Conservation (phyloP, 108 stramenopile species). For the Nannochloropsis gaditana region DNA sequence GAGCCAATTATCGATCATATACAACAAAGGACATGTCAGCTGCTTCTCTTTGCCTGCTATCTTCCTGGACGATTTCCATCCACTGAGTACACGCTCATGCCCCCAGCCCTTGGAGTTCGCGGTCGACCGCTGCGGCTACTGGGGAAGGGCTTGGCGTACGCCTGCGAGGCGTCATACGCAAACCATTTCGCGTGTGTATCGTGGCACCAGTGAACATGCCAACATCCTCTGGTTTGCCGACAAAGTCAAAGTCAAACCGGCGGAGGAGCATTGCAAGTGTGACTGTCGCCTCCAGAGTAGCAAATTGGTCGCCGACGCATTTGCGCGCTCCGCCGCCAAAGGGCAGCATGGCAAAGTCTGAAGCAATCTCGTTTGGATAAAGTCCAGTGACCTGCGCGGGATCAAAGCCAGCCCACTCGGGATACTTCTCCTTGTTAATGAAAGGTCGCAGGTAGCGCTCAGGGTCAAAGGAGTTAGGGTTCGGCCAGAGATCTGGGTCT, state of each 20-base stretch:
- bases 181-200: slow-evolving; percentile 84
- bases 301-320: slow-evolving; percentile 95
- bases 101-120: neutral
- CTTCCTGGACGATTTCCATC: neutral
- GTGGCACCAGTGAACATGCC: slow-evolving; percentile 92
- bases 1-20: too few relatives aligned
- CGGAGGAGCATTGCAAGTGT: slow-evolving; percentile 80
- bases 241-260: slow-evolving; percentile 79
- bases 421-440: slow-evolving; percentile 66
- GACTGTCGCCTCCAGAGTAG: slow-evolving; percentile 81
- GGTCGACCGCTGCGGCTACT: neutral
- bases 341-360: slow-evolving; percentile 80
- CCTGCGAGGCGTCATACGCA: slow-evolving; percentile 62
- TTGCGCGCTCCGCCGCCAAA: slow-evolving; percentile 89
- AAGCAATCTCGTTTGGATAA: slow-evolving; percentile 83
- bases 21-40: too few relatives aligned
- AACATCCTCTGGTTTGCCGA: slow-evolving; percentile 68
- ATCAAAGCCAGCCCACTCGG: slow-evolving; percentile 84
- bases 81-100: neutral
- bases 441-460: slow-evolving; percentile 73
- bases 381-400: slow-evolving; percentile 72
- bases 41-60: neutral
- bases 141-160: neutral
- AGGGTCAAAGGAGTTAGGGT: slow-evolving; percentile 79
- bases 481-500: slow-evolving; percentile 78